Evolutionary conservation across 2,329 filamentous ascomycete species (phyloP), one percentile per base, ranked within the genome.

Genomic region (Fusarium beomiforme): DNA sequence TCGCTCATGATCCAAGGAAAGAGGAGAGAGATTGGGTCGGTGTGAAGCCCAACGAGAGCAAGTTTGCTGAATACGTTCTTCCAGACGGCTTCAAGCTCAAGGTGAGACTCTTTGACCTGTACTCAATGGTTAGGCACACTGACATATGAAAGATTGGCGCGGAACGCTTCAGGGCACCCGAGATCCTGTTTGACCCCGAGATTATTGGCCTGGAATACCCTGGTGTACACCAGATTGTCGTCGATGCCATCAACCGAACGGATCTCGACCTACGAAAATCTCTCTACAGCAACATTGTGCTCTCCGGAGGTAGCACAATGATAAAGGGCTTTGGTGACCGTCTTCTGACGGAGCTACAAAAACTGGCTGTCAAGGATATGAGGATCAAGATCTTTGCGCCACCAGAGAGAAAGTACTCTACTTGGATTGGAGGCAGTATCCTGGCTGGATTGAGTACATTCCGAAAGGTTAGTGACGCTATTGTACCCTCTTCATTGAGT

Each of bases 381-480:
- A 91, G 95, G 78, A 98, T 99, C 85, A 97, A 98, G 87, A 99
- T 99, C 79, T 97, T 97, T 84, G 96, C 96, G 58, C 96, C 96
- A 59, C 95, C 96, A 9, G 96, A 99, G 86, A 89, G 96, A 74
- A 97, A 98, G 83, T 99, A 98, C 85, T 98, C 94, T 69, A 99
- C 96, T 34, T 99, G 96, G 96, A 98, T 98, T 75, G 96, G 96
- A 71, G 96, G 96, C 60, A 98, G 96, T 81, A 99, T 99, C 83
- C 85, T 99, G 73, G 96, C 96, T 36, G 95, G 96, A 10, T 84
- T 99, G 82, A 98, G 95, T 85, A 99, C 96, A 59, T 99, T 99
- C 85, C 92, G 95, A 86, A 99, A 98, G 92, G 94, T 96, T 82
- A 80, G 87, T 79, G 14, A 21, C 34, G 17, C 29, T 14, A 11